These are phyloP conservation scores for Tricholoma hemisulphureum DNA, from an alignment of 768 basidiomycete genomes.

Conservation along the genomic window DNA sequence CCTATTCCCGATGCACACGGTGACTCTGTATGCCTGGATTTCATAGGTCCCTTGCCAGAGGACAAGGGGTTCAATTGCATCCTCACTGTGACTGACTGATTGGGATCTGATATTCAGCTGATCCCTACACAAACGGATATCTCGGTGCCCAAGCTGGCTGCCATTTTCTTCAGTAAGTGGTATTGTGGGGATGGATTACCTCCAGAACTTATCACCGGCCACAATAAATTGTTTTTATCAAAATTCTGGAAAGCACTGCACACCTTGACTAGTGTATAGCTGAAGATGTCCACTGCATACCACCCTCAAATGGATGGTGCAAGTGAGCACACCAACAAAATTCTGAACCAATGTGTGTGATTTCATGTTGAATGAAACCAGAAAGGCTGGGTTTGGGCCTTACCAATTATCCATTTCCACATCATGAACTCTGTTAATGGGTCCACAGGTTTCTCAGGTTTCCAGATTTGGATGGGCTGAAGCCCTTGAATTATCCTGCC, in stretches of 20 bases:
- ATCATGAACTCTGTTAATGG: slow-evolving; percentile 18
- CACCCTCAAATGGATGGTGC: too few species aligned
- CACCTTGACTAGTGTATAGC: slow-evolving; percentile 19
- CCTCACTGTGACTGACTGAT: slow-evolving; percentile 12
- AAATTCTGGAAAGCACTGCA: slow-evolving; percentile 29
- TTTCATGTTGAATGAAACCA: slow-evolving; percentile 22
- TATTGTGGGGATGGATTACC: too few species aligned
- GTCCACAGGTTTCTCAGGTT: slow-evolving; percentile 19
- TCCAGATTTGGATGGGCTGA: slow-evolving; percentile 9
- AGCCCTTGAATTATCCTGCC: slow-evolving; percentile 23
- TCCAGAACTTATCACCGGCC: too few species aligned
- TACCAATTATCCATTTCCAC: slow-evolving; percentile 25
- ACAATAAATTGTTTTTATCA: too few species aligned
- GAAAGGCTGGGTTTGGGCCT: slow-evolving; percentile 17
- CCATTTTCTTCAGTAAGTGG: too few species aligned
- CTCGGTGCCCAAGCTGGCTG: too few species aligned
- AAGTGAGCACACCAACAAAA: too few species aligned
- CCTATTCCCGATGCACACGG: slow-evolving; percentile 22
- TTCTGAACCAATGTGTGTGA: slow-evolving; percentile 13
- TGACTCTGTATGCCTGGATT: not conserved
- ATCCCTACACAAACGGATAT: slow-evolving; percentile 6
- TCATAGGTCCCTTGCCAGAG: not conserved
- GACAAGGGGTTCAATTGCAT: too few species aligned
- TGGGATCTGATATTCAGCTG: slow-evolving; percentile 36
- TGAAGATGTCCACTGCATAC: slow-evolving; percentile 17